Percentiles rank a stretch among this genome's conserved stretches.
Evolutionary conservation across 2,329 filamentous ascomycete genomes (phyloP).

Genomic region (Cryphonectria naterciae): DNA sequence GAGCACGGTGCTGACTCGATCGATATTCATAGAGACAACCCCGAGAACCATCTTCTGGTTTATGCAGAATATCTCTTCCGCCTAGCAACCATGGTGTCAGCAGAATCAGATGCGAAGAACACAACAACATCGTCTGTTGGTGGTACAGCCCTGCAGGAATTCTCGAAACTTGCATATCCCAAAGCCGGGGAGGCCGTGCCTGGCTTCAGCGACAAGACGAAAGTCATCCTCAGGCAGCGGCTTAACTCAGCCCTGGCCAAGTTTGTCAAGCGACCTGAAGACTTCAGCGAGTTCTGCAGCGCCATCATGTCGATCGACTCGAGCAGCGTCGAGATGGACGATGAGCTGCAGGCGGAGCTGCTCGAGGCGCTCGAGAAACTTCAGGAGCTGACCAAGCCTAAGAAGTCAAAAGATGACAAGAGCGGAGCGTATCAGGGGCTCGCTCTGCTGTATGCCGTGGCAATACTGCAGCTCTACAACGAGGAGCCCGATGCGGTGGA

Average conservation of each 20-base stretch:
- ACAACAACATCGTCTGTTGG: slow-evolving; percentile 42
- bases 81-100: slow-evolving; percentile 47
- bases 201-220: slow-evolving; percentile 55
- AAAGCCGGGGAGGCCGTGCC: slow-evolving; percentile 47
- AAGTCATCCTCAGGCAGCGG: slow-evolving; percentile 59
- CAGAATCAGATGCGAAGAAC: slow-evolving; percentile 36
- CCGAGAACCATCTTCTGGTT: slow-evolving; percentile 49
- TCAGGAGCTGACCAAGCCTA: slow-evolving; percentile 53
- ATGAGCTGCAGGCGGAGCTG: slow-evolving; percentile 56
- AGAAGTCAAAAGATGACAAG: slow-evolving; percentile 38
- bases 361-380: slow-evolving; percentile 57
- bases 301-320: slow-evolving; percentile 59
- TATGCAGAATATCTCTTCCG: slow-evolving; percentile 61
- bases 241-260: slow-evolving; percentile 63
- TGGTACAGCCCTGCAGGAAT: slow-evolving; percentile 52
- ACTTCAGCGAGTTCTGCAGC: slow-evolving; percentile 57
- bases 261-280: slow-evolving; percentile 57
- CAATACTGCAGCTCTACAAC: slow-evolving; percentile 87
- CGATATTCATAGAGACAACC: slow-evolving; percentile 1
- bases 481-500: slow-evolving; percentile 84
- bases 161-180: slow-evolving; percentile 61
- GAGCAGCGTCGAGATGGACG: slow-evolving; percentile 55
- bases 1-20: background rate
- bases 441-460: slow-evolving; percentile 80
- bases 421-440: slow-evolving; percentile 64